Percentiles rank a stretch among this genome's conserved stretches.
Conservation (phyloP, 805 yeast species). For the Starmerella stigmatis region DNA sequence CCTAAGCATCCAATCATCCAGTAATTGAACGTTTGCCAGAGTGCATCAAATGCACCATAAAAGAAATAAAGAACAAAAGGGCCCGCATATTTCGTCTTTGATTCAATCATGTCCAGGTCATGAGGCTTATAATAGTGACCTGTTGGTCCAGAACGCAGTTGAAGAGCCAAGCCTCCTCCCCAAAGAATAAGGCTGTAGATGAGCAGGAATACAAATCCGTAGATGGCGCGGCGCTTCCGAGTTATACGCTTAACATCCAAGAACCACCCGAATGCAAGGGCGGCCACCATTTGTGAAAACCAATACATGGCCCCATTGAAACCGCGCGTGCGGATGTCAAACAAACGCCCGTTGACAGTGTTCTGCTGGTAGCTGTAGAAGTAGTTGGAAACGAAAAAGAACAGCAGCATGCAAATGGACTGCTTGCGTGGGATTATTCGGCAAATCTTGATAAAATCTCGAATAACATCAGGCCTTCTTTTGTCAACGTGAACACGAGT, state of each 20-base stretch:
- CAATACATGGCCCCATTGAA: slow-evolving; percentile 51
- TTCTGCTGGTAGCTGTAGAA: slow-evolving; percentile 55
- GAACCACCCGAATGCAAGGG: slow-evolving; percentile 38
- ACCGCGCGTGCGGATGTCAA: slow-evolving; percentile 49
- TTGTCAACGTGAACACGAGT: slow-evolving; percentile 1
- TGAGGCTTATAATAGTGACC: slow-evolving; percentile 26
- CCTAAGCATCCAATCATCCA: slow-evolving; percentile 54
- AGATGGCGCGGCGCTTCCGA: slow-evolving; percentile 38
- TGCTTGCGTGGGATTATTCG: slow-evolving; percentile 32
- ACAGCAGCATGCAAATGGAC: slow-evolving; percentile 44
- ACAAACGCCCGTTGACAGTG: slow-evolving; percentile 44
- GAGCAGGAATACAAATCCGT: slow-evolving; percentile 35
- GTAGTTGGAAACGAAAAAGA: slow-evolving; percentile 56
- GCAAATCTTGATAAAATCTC: slow-evolving; percentile 34
- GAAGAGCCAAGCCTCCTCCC: slow-evolving; percentile 50
- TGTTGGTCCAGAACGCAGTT: slow-evolving; percentile 28
- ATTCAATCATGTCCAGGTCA: slow-evolving; percentile 34
- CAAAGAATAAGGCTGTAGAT: slow-evolving; percentile 41
- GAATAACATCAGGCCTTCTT: slow-evolving; percentile 30
- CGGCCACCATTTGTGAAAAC: slow-evolving; percentile 51
- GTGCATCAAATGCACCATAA: slow-evolving; percentile 49
- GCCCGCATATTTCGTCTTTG: slow-evolving; percentile 42
- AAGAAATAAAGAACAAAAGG: slow-evolving; percentile 53
- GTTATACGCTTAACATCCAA: slow-evolving; percentile 37
- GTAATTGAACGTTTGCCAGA: slow-evolving; percentile 47